Base-by-base conservation (phyloP, 176 grass and related monocot genomes). In the Bothriochloa decipiens region DNA sequence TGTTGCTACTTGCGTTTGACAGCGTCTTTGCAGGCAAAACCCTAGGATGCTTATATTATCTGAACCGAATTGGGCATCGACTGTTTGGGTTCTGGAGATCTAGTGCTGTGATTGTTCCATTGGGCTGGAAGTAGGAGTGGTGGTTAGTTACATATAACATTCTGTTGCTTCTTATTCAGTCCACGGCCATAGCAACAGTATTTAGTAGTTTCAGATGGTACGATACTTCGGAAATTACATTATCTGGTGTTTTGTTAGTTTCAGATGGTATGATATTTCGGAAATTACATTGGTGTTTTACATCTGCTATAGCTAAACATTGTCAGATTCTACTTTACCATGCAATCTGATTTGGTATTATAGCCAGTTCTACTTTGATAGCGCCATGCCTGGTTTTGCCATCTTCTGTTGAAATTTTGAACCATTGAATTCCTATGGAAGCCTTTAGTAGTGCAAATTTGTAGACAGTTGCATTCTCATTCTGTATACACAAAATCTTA, bases 401-500 rank as follows among this genome's bases (percentile, higher is more conserved):
- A 68, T 84, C 35, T 62, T 85, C 49, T 32, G 18, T 89, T 69
- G 37, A 75, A 68, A 23, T 8, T 0, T 11, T 68, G 22, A 75
- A 68, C 23, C 1, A 0, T 7, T 75, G 22, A 68, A 32, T 68
- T 73, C 32, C 35, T 60, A 79, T 68, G 8, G 26, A 60, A 76
- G 70, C 4, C n/a, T 83, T 60, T 29, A 29, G 17, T 14, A 29
- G 16, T 60, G 67, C 8, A 66, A 77, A 60, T 68, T 66, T 68
- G 4, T 46, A 61, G 43, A 78, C 4, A 14, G 47, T 77, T 36
- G 27, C 11, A 58, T 82, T 77, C 27, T 82, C 47, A 49, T 86
- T 36, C 1, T 86, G n/a, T 75, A 17, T 27, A 75, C n/a, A 69
- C 66, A 83, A 62, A 85, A 32, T 64, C 73, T 91, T 71, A 89